A percentile compares a stretch with the other conserved stretches of the same genome.
phyloP scores from a whole-genome alignment of 179 eudicot genomes.

The Pouteria campechiana region DNA sequence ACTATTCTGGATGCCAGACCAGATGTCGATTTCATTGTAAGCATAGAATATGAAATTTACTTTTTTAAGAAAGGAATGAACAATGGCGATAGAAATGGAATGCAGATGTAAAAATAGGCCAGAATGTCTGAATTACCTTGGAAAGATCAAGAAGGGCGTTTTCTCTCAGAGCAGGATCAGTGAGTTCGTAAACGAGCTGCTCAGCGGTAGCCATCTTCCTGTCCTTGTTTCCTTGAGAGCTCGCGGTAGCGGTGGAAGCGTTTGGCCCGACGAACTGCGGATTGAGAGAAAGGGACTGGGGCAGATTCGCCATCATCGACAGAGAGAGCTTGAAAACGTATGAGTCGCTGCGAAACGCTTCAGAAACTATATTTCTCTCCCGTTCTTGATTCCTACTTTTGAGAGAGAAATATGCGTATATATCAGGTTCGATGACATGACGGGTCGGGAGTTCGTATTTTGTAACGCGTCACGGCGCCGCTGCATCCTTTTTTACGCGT shows the following conservation, averaged over 20 bases:
- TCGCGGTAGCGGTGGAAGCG: slow-evolving; percentile 13
- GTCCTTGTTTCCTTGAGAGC: slow-evolving; percentile 19
- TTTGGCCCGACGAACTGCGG: slow-evolving; percentile 36
- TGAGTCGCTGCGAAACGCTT: no score
- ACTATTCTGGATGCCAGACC: background rate
- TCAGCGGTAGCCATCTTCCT: slow-evolving; percentile 83
- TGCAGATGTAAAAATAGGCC: background rate
- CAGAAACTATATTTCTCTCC: no score
- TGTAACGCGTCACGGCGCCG: no score
- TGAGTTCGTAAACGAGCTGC: slow-evolving; percentile 72
- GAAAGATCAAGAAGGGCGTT: slow-evolving; percentile 93
- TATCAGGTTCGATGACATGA: no score
- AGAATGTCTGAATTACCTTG: no score
- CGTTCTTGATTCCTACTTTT: no score
- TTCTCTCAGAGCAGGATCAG: slow-evolving; percentile 84
- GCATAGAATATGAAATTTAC: background rate
- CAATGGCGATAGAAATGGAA: background rate
- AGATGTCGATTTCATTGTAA: background rate
- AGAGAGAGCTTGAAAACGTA: no score
- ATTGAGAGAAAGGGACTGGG: slow-evolving; percentile 41
- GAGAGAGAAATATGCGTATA: no score
- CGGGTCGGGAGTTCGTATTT: no score
- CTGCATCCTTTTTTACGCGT: no score
- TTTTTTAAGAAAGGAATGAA: background rate
- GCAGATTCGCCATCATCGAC: slow-evolving; percentile 62